Conservation (phyloP, 2,329 filamentous ascomycete genomes). For the Endoconidiophora polonica region DNA sequence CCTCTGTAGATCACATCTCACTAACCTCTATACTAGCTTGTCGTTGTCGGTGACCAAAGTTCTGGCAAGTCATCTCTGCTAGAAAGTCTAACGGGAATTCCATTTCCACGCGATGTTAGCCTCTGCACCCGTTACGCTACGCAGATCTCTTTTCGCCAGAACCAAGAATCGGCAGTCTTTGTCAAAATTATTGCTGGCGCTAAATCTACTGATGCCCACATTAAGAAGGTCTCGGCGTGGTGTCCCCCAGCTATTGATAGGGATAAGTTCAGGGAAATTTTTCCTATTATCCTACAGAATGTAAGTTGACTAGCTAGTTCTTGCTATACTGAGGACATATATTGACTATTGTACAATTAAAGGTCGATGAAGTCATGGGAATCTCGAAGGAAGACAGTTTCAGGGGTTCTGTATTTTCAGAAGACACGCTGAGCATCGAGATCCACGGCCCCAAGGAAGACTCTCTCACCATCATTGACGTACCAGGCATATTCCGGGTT, state of each 20-base stretch:
- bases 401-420: constrained; percentile 14
- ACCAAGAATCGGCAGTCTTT: constrained; percentile 17
- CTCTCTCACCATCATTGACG: constrained; percentile 29
- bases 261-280: constrained; percentile 18
- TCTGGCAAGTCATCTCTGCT: constrained; percentile 17
- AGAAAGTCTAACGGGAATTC: constrained; percentile 16
- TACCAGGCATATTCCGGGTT: constrained; percentile 27
- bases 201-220: constrained; percentile 12
- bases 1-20: constrained; percentile 1
- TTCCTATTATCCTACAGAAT: constrained; percentile 22
- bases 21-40: constrained; percentile 14
- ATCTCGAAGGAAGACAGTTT: constrained; percentile 14
- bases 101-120: constrained; percentile 16
- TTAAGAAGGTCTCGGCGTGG: not conserved
- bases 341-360: not conserved
- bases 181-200: constrained; percentile 27
- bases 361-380: constrained; percentile 5
- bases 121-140: constrained; percentile 17
- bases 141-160: constrained; percentile 16
- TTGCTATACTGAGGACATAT: not conserved
- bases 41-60: constrained; percentile 17
- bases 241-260: not conserved
- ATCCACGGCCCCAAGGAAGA: constrained; percentile 15
- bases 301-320: constrained; percentile 10
- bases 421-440: constrained; percentile 17